Base-by-base conservation (phyloP, 305 asterid species). In the Lippia alba region DNA sequence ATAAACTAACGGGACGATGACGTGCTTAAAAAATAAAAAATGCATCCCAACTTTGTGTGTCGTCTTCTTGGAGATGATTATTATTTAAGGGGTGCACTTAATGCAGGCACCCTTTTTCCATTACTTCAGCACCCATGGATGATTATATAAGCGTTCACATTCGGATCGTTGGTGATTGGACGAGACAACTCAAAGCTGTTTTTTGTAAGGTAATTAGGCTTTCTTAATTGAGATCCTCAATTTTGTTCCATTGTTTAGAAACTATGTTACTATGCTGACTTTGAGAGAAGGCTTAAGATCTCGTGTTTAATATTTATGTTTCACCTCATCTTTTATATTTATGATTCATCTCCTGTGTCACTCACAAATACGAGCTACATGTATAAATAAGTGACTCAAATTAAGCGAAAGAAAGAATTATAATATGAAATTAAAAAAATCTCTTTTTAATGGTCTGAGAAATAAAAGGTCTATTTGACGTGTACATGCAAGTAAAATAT, bases 91-190 rank as follows among this genome's bases (percentile, higher is more conserved):
- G 65, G 1, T 10, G 34, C 54, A 51, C 20, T 34, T 64, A 44
- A 56, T 65, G 70, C 86, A 93, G 98, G 98, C 97, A 93, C 53
- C 98, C 98, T 67, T 92, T 92, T 66, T 92, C 96, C 49, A 89
- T 92, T 59, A 92, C 98, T 10, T 91, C 96, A n/a, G 97, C 98
- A 18, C 97, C 98, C 0, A 77, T 82, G 62, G 96, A 91, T 76
- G 90, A 89, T 72, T 85, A 93, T 72, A 62, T 93, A 55, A 91
- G 98, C 71, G 90, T 93, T 15, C 97, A 93, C 71, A 93, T 93
- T 50, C 77, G 97, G 74, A 87, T 86, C 1, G 74, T 76, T 5
- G 98, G 98, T 33, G 98, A 93, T 63, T 93, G 98, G 98, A 93
- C 98, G 15, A 79, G 89, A 24, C 92, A 91, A 79, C 93, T 93